A percentile compares a stretch with the other conserved stretches of the same genome.
phyloP scores from a whole-genome alignment of 176 grass and related monocot species.

The Secale cereale region DNA sequence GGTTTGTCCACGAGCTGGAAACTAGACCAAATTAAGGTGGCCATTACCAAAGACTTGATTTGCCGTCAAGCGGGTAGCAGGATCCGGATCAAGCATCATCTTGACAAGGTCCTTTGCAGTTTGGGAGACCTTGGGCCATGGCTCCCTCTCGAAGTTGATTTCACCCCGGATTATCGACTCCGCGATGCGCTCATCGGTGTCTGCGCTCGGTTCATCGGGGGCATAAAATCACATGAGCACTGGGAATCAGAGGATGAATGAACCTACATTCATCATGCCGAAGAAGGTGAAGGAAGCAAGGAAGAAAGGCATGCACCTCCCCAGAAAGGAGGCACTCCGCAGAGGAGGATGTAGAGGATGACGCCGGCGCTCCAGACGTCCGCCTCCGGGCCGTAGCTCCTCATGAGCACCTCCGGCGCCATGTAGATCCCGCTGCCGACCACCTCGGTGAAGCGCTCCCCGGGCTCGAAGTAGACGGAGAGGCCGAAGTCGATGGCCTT shows the following conservation, averaged over 20 bases:
- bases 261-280: not conserved
- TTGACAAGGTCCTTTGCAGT: conserved; percentile 81
- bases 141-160: conserved; percentile 69
- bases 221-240: conserved; percentile 2
- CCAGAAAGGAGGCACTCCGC: conserved; percentile 82
- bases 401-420: conserved; percentile 79
- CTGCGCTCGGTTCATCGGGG: conserved; percentile 12
- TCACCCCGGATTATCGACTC: conserved; percentile 59
- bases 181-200: conserved; percentile 71
- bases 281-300: not conserved
- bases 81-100: conserved; percentile 78
- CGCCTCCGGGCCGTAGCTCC: conserved; percentile 69
- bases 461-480: conserved; percentile 64
- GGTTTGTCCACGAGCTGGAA: not conserved
- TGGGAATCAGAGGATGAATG: not conserved
- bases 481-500: conserved; percentile 80
- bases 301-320: conserved; percentile 47
- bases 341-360: conserved; percentile 84
- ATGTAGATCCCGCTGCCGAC: conserved; percentile 85
- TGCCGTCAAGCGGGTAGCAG: conserved; percentile 50
- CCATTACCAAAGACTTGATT: conserved; percentile 62
- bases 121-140: conserved; percentile 83
- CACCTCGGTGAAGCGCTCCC: conserved; percentile 68
- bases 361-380: conserved; percentile 89
- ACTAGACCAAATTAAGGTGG: not conserved